A percentile compares a stretch with the other conserved stretches of the same genome.
These are phyloP conservation scores for Sphagnurus paluster DNA, from an alignment of 1,284 basidiomycete genomes.

Conservation along the genomic window DNA sequence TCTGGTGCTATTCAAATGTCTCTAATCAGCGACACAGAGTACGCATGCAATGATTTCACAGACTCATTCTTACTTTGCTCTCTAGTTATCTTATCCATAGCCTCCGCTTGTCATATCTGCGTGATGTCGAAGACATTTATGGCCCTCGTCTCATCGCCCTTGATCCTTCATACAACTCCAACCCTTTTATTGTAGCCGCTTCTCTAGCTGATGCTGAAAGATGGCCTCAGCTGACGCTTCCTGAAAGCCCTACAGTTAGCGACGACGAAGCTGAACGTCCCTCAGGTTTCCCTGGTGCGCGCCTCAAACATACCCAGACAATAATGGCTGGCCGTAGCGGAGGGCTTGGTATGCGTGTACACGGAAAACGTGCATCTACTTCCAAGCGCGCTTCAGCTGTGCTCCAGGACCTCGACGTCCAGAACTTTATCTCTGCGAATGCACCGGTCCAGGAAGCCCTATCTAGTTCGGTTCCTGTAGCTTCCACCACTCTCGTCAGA, in stretches of 20 bases:
- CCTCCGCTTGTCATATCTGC: conserved; percentile 84
- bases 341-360: conserved; percentile 68
- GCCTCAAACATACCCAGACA: conserved; percentile 81
- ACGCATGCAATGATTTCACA: background rate
- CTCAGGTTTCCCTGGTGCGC: conserved; percentile 57
- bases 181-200: conserved; percentile 80
- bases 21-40: conserved; percentile 19
- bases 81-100: conserved; percentile 83
- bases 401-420: conserved; percentile 32
- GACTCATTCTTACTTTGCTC: background rate
- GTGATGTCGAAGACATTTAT: conserved; percentile 83
- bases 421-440: conserved; percentile 32
- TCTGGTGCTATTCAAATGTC: conserved; percentile 10
- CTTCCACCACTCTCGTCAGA: conserved; percentile 22
- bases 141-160: conserved; percentile 80
- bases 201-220: conserved; percentile 74
- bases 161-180: conserved; percentile 67
- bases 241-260: conserved; percentile 66
- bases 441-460: conserved; percentile 32
- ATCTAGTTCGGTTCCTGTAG: conserved; percentile 25
- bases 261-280: conserved; percentile 61
- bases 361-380: conserved; percentile 51
- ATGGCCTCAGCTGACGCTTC: conserved; percentile 82
- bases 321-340: conserved; percentile 74
- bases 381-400: conserved; percentile 48